Base-by-base conservation (phyloP, 345 rosid species). In the Balakata baccata region DNA sequence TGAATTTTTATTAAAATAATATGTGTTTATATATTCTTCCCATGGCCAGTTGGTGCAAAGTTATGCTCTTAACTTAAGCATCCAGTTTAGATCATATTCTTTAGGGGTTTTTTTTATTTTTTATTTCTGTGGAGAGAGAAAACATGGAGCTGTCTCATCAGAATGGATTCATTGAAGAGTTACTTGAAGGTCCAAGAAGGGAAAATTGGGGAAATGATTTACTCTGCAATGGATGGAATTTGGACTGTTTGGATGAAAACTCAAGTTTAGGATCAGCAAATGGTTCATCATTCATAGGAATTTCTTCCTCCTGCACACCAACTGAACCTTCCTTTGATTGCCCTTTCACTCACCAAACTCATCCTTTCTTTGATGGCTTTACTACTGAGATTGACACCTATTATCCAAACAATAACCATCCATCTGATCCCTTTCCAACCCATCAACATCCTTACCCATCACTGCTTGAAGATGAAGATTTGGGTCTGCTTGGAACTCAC, bases 71-170 rank as follows among this genome's bases (percentile, higher is more conserved):
- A 49, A 60, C 64, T 43, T 70, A 49, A 60, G 53, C 66, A 29
- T 69, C 51, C 57, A 75, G 75, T 78, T 59, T 63, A 49, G 74
- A 43, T 45, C 22, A 45, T 18, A 13, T 70, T 57, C 54, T 45
- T 45, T 18, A 39, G 23, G 34, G 53, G 3, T 51, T 56, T 20
- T 57, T 45, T 11, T 0, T 6, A 3, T 17, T 54, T 54, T 20
- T 54, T 20, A 5, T 56, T 20, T 57, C 11, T n/a, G 4, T 13
- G 10, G 37, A 12, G 18, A 52, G 23, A 39, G 58, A 67, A 74
- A 66, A 70, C 52, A 71, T 89, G 98, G 98, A 93, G 87, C 88
- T 90, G 12, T 75, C 82, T 29, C 89, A 88, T n/a, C 89, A 88
- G 20, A 82, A 78, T 84, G 90, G 87, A 73, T 83, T 88, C 86